Conservation (phyloP, 1,284 basidiomycete genomes). For the Ceratobasidium sp. region DNA sequence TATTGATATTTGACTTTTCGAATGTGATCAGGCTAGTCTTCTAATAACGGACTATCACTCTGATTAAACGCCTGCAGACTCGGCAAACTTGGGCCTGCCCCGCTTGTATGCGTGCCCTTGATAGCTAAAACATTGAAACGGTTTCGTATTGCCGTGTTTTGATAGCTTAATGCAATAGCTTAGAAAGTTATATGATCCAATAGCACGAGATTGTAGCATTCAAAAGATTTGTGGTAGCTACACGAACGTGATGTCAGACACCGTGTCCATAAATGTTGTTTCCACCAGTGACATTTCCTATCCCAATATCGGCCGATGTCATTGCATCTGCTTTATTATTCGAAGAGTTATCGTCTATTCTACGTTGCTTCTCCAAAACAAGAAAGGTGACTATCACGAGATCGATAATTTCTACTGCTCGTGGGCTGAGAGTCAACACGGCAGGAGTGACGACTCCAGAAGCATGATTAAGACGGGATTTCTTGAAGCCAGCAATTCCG, state of each 20-base stretch:
- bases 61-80: too few relatives aligned
- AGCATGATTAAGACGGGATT: slow-evolving; percentile 15
- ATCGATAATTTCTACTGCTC: slow-evolving; percentile 46
- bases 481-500: slow-evolving; percentile 31
- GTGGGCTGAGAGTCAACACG: slow-evolving; percentile 41
- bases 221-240: too few relatives aligned
- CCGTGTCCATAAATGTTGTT: slow-evolving; percentile 34
- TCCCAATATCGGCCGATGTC: slow-evolving; percentile 23
- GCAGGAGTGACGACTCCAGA: background rate
- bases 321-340: slow-evolving; percentile 41
- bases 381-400: slow-evolving; percentile 43
- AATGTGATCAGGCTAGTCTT: too few relatives aligned
- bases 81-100: too few relatives aligned
- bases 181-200: too few relatives aligned
- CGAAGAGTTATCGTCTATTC: slow-evolving; percentile 42
- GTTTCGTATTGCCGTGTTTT: too few relatives aligned
- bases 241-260: background rate
- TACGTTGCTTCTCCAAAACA: slow-evolving; percentile 44
- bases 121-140: too few relatives aligned
- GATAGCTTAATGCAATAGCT: too few relatives aligned
- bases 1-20: too few relatives aligned
- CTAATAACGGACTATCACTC: too few relatives aligned
- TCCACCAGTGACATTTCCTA: slow-evolving; percentile 28
- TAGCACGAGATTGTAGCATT: too few relatives aligned
- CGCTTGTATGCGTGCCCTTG: too few relatives aligned